These are phyloP conservation scores for Monascus ruber DNA, from an alignment of 2,329 filamentous ascomycete species.

Conservation along the genomic window DNA sequence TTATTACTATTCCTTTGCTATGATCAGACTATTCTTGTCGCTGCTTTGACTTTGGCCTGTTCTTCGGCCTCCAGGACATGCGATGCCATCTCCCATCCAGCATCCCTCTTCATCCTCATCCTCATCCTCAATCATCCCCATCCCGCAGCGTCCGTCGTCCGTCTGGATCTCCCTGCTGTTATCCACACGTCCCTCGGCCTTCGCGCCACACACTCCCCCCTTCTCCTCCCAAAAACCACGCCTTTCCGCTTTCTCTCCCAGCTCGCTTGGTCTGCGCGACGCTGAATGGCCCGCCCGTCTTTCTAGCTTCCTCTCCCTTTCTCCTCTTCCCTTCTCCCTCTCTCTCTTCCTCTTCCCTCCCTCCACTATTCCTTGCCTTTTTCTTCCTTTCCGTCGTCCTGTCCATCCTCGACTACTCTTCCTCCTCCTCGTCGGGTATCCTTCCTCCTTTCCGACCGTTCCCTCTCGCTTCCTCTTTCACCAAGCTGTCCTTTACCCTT, in stretches of 20 bases:
- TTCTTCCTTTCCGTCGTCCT: conserved; percentile 3
- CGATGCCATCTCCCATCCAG: no score
- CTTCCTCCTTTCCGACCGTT: no score
- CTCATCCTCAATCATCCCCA: no score
- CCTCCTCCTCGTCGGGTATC: background rate
- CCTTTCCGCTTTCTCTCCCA: conserved; percentile 14
- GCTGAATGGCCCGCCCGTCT: conserved; percentile 15
- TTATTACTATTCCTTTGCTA: no score
- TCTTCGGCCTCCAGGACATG: no score
- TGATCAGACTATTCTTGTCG: no score
- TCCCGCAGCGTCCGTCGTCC: no score
- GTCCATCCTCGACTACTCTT: conserved; percentile 1
- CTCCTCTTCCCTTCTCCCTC: conserved; percentile 1
- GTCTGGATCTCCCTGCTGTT: background rate
- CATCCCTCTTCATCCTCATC: no score
- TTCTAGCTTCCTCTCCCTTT: conserved; percentile 10
- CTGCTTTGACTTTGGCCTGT: no score
- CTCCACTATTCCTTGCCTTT: conserved; percentile 4
- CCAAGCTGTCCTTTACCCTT: conserved; percentile 3
- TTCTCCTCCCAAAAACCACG: background rate
- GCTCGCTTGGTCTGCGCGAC: conserved; percentile 12
- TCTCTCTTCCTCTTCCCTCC: conserved; percentile 3
- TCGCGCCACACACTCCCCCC: background rate
- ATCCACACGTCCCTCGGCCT: background rate
- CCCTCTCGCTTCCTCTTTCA: background rate